Evolutionary conservation across 2,329 filamentous ascomycete genomes (phyloP).

Genomic region (Pseudogymnoascus sp.): DNA sequence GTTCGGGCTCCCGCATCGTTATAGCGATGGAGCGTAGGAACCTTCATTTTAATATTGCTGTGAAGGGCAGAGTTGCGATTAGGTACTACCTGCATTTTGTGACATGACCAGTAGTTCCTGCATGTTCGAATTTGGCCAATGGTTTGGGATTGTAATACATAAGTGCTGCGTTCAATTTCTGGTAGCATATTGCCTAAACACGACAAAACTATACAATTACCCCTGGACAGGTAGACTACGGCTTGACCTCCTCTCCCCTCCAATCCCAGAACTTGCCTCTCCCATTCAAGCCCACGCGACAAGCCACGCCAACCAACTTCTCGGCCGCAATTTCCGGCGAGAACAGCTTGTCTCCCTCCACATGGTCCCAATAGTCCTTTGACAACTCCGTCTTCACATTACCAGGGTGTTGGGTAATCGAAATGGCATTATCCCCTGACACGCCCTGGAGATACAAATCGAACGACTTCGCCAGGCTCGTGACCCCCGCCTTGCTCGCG

Average conservation of each 20-base stretch:
- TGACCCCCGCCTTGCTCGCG: conserved; percentile 67
- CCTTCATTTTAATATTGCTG: background rate
- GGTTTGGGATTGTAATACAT: background rate
- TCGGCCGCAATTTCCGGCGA: conserved; percentile 58
- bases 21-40: background rate
- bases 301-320: conserved; percentile 54
- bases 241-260: conserved; percentile 52
- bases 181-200: background rate
- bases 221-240: background rate
- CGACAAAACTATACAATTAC: background rate
- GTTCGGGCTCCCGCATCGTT: background rate
- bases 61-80: background rate
- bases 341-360: conserved; percentile 56
- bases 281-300: conserved; percentile 38
- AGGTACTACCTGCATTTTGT: background rate
- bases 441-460: conserved; percentile 57
- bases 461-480: conserved; percentile 62
- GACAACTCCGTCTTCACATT: conserved; percentile 72
- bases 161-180: background rate
- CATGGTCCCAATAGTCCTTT: conserved; percentile 61
- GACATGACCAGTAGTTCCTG: background rate
- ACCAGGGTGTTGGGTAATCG: conserved; percentile 68
- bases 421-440: conserved; percentile 55
- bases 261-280: conserved; percentile 64
- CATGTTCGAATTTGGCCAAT: background rate